These are phyloP conservation scores for Helenozyma rhizophorensis DNA, from an alignment of 805 yeast species.

Conservation along the genomic window DNA sequence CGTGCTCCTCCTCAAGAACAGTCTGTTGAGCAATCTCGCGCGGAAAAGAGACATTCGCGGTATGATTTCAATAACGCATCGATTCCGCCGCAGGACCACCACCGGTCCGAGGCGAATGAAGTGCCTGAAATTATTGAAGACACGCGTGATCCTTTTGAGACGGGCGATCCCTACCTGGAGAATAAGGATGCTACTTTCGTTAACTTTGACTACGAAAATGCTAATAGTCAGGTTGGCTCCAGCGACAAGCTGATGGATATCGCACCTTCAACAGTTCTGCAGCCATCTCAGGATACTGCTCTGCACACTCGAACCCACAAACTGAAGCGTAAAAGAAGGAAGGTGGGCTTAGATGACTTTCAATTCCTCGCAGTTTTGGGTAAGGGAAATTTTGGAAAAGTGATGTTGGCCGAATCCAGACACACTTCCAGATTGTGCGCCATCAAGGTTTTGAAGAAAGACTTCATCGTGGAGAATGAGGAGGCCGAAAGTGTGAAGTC, in stretches of 20 bases:
- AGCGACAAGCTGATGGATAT: too few relatives aligned
- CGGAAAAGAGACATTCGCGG: slow-evolving; percentile 1
- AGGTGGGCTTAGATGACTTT: slow-evolving; percentile 92
- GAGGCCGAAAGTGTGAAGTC: slow-evolving; percentile 94
- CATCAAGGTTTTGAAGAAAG: slow-evolving; percentile 93
- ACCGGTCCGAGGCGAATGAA: not conserved
- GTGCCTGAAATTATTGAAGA: not conserved
- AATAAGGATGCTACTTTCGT: slow-evolving; percentile 8
- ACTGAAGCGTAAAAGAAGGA: slow-evolving; percentile 48
- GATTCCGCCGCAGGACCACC: slow-evolving; percentile 15
- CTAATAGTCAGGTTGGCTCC: not conserved
- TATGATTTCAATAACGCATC: slow-evolving; percentile 22
- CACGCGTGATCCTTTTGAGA: slow-evolving; percentile 6
- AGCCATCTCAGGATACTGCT: too few relatives aligned
- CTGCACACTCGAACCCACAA: slow-evolving; percentile 20
- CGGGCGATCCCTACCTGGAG: slow-evolving; percentile 1
- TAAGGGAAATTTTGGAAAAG: slow-evolving; percentile 98
- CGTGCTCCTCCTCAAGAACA: slow-evolving; percentile 8
- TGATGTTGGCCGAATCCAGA: slow-evolving; percentile 92
- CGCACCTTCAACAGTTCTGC: too few relatives aligned
- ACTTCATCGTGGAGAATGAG: slow-evolving; percentile 89
- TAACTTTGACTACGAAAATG: slow-evolving; percentile 27
- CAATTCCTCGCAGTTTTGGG: slow-evolving; percentile 92
- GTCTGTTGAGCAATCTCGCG: too few relatives aligned
- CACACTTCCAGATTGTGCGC: slow-evolving; percentile 82